A percentile compares a stretch with the other conserved stretches of the same genome.
Evolutionary conservation across 257 asterid genomes (phyloP).

Genomic region (Anisodus tanguticus): DNA sequence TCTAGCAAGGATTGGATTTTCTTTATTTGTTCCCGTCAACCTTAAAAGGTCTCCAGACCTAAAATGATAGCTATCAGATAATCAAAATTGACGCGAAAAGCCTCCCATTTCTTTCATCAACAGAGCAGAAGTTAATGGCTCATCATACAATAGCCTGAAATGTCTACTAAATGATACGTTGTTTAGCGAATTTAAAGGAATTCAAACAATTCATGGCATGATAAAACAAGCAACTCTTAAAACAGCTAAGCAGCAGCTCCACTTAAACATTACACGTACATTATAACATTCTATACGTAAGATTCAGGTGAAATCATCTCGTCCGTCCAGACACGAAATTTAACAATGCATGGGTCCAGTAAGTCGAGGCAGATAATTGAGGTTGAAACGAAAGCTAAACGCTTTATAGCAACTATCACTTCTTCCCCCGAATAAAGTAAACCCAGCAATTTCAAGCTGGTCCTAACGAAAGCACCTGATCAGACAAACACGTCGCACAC

Average conservation of each 20-base stretch:
- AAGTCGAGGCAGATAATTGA: background rate
- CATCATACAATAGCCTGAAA: background rate
- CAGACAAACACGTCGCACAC: constrained; percentile 4
- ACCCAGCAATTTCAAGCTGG: constrained; percentile 24
- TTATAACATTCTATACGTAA: background rate
- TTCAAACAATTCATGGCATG: constrained; percentile 18
- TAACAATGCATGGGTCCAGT: constrained; percentile 21
- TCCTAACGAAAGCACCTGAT: constrained; percentile 22
- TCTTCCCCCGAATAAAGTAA: constrained; percentile 19
- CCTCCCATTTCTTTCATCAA: background rate
- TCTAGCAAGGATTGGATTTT: background rate
- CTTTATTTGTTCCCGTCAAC: background rate
- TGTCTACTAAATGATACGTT: background rate
- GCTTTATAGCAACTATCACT: background rate
- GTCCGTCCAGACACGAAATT: background rate
- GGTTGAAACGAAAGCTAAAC: constrained; percentile 26
- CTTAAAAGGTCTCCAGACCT: background rate
- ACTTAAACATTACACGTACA: background rate
- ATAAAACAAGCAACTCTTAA: background rate
- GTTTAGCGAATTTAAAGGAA: background rate
- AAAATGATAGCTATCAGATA: background rate
- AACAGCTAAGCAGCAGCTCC: background rate
- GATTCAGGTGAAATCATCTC: background rate
- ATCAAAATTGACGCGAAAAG: background rate
- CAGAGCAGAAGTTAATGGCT: background rate